Evolutionary conservation across 2,329 filamentous ascomycete genomes (phyloP).

Genomic region (Intubia oerlemansii): DNA sequence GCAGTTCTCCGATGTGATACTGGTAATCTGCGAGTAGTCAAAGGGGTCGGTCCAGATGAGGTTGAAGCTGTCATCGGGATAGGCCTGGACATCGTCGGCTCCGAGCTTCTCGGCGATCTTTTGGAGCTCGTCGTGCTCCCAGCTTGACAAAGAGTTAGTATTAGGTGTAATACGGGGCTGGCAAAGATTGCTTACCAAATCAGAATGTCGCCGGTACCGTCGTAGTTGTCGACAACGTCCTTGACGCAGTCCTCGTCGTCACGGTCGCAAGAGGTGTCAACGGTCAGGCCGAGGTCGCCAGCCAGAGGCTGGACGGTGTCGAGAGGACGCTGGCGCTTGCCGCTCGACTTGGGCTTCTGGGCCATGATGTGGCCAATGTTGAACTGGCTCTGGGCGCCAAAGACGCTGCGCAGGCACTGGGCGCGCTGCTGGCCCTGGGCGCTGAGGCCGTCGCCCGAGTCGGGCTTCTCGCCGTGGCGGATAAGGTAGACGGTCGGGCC

Average conservation of each 20-base stretch:
- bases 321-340: slow-evolving; percentile 28
- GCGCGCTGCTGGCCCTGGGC: slow-evolving; percentile 30
- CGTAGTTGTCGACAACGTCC: slow-evolving; percentile 23
- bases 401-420: slow-evolving; percentile 35
- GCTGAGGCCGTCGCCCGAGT: slow-evolving; percentile 26
- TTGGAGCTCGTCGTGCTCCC: slow-evolving; percentile 24
- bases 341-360: slow-evolving; percentile 28
- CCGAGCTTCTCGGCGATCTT: slow-evolving; percentile 31
- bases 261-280: slow-evolving; percentile 33
- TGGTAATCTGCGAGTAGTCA: slow-evolving; percentile 24
- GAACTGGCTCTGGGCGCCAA: slow-evolving; percentile 27
- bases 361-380: slow-evolving; percentile 38
- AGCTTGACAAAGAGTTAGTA: too few species aligned
- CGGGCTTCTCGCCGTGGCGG: slow-evolving; percentile 41
- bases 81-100: slow-evolving; percentile 23
- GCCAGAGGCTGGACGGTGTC: slow-evolving; percentile 36
- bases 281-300: slow-evolving; percentile 27
- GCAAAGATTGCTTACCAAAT: slow-evolving; percentile 20
- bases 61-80: slow-evolving; percentile 28
- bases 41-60: slow-evolving; percentile 35
- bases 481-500: slow-evolving; percentile 37
- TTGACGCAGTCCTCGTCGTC: slow-evolving; percentile 33
- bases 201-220: slow-evolving; percentile 31
- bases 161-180: too few species aligned
- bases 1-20: slow-evolving; percentile 27